Evolutionary conservation across 225 moss, liverwort and hornwort species (phyloP).

Genomic region (Neckera pumila): DNA sequence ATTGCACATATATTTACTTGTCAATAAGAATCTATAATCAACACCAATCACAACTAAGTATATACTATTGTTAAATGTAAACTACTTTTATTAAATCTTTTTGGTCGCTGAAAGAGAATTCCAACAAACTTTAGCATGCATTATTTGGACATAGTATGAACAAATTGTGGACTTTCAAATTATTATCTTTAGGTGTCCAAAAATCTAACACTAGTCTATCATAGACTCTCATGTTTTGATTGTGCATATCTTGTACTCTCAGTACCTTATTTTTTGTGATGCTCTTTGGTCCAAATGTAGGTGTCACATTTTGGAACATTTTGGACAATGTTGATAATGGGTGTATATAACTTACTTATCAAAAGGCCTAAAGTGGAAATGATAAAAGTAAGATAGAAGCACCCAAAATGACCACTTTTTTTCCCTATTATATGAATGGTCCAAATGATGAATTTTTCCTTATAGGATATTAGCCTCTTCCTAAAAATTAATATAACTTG

Average conservation of each 20-base stretch:
- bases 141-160: neutral
- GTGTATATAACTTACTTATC: neutral
- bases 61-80: neutral
- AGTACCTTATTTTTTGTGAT: neutral
- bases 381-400: neutral
- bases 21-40: neutral
- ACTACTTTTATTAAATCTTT: neutral
- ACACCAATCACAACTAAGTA: neutral
- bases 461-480: neutral
- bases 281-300: neutral
- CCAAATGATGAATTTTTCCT: neutral
- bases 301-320: accelerated
- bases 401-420: neutral
- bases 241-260: neutral
- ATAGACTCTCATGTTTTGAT: neutral
- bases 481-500: accelerated
- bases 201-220: neutral
- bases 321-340: neutral
- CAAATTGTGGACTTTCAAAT: neutral
- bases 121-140: neutral
- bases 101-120: neutral
- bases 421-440: neutral
- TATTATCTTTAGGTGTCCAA: neutral
- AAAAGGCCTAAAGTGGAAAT: neutral
- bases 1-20: neutral